phyloP scores from a whole-genome alignment of 2,329 filamentous ascomycete genomes.

The Monilinia laxa region DNA sequence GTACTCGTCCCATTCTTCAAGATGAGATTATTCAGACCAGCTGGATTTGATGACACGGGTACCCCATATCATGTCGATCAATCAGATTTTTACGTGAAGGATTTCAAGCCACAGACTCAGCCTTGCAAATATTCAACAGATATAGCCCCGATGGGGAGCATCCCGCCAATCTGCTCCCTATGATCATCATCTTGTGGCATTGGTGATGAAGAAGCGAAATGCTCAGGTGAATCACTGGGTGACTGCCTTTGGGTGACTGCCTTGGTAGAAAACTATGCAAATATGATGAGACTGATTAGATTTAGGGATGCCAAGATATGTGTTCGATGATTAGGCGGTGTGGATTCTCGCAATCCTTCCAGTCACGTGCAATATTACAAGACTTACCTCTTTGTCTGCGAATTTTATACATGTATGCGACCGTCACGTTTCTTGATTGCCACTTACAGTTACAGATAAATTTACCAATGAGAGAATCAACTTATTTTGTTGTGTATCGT shows the following conservation, averaged over 20 bases:
- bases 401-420: too few relatives aligned
- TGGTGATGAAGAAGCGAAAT: background rate
- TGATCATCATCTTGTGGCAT: background rate
- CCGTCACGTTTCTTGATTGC: too few relatives aligned
- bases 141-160: background rate
- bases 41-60: background rate
- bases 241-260: background rate
- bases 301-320: too few relatives aligned
- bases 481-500: too few relatives aligned
- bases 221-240: background rate
- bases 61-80: background rate
- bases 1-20: background rate
- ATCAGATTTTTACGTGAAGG: background rate
- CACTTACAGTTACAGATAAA: too few relatives aligned
- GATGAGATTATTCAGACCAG: background rate
- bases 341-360: background rate
- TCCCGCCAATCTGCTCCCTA: background rate
- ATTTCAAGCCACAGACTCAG: background rate
- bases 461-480: too few relatives aligned
- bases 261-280: background rate
- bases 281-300: background rate
- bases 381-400: too few relatives aligned
- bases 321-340: background rate
- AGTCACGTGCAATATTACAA: background rate
- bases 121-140: background rate